Evolutionary conservation across 306 rosid species (phyloP).

Genomic region (Vigna hirtella): DNA sequence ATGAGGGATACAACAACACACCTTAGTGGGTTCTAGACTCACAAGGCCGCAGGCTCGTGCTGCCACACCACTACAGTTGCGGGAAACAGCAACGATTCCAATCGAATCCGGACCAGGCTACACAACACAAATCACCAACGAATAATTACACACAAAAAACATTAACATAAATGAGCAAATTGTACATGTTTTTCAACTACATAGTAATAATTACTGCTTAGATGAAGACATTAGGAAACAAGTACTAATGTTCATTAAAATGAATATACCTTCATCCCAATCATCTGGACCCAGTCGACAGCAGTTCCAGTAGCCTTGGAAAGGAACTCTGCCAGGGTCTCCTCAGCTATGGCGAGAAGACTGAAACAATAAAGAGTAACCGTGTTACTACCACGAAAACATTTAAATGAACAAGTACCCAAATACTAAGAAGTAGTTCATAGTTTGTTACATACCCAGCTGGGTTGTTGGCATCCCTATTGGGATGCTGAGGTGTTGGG

Average conservation of each 20-base stretch:
- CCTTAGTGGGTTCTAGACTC: conserved; percentile 98
- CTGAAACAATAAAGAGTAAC: conserved; percentile 40
- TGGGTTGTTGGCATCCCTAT: conserved; percentile 97
- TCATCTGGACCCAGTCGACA: conserved; percentile 99
- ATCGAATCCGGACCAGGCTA: conserved; percentile 99
- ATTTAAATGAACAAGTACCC: neutral
- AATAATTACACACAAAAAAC: no score
- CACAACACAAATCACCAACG: neutral
- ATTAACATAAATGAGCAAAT: neutral
- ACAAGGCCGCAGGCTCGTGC: conserved; percentile 99
- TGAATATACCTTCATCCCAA: conserved; percentile 95
- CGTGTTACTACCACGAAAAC: neutral
- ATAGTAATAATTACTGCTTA: neutral
- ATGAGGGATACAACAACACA: conserved; percentile 13
- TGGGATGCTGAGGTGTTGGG: conserved; percentile 94
- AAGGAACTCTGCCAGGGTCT: conserved; percentile 99
- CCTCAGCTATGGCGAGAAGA: conserved; percentile 97
- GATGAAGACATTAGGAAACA: neutral
- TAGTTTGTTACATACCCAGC: conserved; percentile 69
- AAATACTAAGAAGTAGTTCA: neutral
- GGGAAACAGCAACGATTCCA: conserved; percentile 99
- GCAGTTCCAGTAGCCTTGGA: conserved; percentile 99
- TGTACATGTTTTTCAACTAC: no score
- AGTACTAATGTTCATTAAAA: neutral
- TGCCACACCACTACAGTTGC: conserved; percentile 94